phyloP scores from a whole-genome alignment of 1,284 basidiomycete species.

The Phylloboletellus chloephorus region DNA sequence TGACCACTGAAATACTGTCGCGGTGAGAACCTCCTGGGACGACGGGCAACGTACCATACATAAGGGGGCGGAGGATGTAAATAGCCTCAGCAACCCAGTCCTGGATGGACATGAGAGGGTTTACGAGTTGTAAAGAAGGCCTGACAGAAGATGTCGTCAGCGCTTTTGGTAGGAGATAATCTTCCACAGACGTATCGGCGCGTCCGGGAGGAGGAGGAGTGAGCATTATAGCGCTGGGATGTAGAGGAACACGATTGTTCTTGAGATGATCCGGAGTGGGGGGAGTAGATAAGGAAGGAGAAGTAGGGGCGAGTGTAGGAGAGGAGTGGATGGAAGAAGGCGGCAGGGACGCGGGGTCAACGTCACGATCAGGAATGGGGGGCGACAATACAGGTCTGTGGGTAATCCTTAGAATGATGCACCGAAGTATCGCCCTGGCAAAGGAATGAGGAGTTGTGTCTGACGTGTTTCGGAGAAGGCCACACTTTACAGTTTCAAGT shows the following conservation, averaged over 20 bases:
- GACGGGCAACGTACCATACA: constrained; percentile 55
- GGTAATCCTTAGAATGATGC: constrained; percentile 67
- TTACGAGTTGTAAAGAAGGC: constrained; percentile 58
- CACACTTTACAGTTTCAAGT: constrained; percentile 78
- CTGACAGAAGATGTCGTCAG: constrained; percentile 65
- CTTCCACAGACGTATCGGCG: constrained; percentile 58
- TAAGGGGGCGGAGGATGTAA: constrained; percentile 62
- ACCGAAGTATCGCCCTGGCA: constrained; percentile 64
- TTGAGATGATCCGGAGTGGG: constrained; percentile 68
- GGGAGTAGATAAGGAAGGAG: constrained; percentile 45
- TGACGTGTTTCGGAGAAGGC: constrained; percentile 10
- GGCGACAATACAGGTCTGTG: constrained; percentile 68
- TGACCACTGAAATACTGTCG: constrained; percentile 27
- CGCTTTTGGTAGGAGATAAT: constrained; percentile 74
- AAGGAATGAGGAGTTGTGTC: constrained; percentile 8
- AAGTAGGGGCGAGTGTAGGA: constrained; percentile 55
- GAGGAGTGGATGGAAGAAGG: constrained; percentile 50
- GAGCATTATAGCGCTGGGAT: constrained; percentile 48
- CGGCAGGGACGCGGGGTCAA: constrained; percentile 68
- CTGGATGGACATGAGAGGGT: constrained; percentile 51
- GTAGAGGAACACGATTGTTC: constrained; percentile 69
- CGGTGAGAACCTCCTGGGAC: constrained; percentile 13
- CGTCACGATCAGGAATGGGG: constrained; percentile 79
- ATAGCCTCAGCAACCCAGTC: constrained; percentile 69
- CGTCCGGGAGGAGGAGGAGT: constrained; percentile 46